Evolutionary conservation across 495 filamentous ascomycete species (phyloP), one percentile per base, ranked within the genome.

Genomic region (Penicillium silybi): DNA sequence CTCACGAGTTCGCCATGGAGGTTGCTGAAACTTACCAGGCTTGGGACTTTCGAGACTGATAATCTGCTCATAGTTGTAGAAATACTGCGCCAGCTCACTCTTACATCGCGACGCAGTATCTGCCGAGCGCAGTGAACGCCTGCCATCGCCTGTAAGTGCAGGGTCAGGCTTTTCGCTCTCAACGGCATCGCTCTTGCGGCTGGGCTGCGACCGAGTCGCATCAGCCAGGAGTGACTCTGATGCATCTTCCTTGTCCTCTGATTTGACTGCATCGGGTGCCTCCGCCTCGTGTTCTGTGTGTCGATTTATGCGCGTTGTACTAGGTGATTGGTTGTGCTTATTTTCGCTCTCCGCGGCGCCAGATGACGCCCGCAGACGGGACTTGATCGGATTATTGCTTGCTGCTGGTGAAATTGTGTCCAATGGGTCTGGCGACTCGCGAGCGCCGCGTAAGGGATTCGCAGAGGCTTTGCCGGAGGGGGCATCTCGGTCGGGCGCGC

Each of bases 31-130:
- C 81, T 58, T 77, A 95, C 89, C 87, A 50, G 83, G 73, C 64
- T 90, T 85, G 50, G 86, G 83, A 6, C 82, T 80, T 56, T 89
- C 85, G 56, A 91, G 85, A 51, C 86, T 89, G 63, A 96, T 86
- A 48, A 95, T 80, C 57, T 93, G 87, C 64, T 96, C 91, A 68
- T 92, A 96, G 53, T 92, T 90, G 39, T 87, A 83, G 59, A 96
- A 95, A 67, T 93, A 96, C 26, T 82, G 77, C 8, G 89, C 85
- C 23, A 96, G 76, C 62, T 96, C 91, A 70, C 89, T 95, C 76
- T 91, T 92, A 63, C 88, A 84, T 50, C 89, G 65, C 37, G 75
- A 73, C 6, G 75, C 74, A 19, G 68, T 72, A 56, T 78, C 77
- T 27, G 76, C 70, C 34, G 78, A 81, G 34, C 78, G 74, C 26